A percentile compares a stretch with the other conserved stretches of the same genome.
These are phyloP conservation scores for Tricholomella constricta DNA, from an alignment of 768 basidiomycete species.

Conservation along the genomic window DNA sequence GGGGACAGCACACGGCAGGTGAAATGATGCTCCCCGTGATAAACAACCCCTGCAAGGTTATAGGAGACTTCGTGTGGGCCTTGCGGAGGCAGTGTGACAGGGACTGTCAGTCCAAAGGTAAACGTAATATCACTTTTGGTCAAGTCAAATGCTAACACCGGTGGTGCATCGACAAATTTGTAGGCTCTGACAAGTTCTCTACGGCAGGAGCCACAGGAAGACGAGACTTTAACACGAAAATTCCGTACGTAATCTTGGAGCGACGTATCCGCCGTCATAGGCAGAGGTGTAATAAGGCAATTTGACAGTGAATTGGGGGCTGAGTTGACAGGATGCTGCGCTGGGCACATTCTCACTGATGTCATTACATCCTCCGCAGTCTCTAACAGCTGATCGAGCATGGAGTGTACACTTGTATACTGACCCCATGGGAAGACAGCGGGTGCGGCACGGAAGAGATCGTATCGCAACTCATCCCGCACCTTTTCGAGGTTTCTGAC, in stretches of 20 bases:
- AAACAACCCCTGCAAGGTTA: not conserved
- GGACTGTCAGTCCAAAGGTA: not conserved
- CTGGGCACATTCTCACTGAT: not conserved
- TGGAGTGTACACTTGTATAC: not conserved
- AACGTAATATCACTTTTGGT: not conserved
- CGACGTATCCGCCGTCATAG: not conserved
- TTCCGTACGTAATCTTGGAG: not conserved
- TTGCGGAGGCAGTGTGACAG: not conserved
- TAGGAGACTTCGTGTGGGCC: not conserved
- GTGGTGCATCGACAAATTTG: not conserved
- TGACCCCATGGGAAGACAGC: not conserved
- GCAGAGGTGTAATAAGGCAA: not conserved
- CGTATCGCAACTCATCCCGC: not conserved
- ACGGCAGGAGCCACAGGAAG: not conserved
- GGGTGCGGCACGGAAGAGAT: not conserved
- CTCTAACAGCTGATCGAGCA: not conserved
- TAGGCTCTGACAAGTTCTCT: not conserved
- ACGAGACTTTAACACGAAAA: not conserved
- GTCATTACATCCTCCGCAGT: not conserved
- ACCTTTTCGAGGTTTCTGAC: not conserved
- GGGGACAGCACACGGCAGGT: not conserved
- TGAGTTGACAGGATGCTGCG: not conserved
- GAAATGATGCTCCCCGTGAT: not conserved
- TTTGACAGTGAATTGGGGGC: not conserved
- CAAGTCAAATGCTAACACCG: not conserved